phyloP scores from a whole-genome alignment of 108 stramenopile genomes.

The Schizochytrium sp. region DNA sequence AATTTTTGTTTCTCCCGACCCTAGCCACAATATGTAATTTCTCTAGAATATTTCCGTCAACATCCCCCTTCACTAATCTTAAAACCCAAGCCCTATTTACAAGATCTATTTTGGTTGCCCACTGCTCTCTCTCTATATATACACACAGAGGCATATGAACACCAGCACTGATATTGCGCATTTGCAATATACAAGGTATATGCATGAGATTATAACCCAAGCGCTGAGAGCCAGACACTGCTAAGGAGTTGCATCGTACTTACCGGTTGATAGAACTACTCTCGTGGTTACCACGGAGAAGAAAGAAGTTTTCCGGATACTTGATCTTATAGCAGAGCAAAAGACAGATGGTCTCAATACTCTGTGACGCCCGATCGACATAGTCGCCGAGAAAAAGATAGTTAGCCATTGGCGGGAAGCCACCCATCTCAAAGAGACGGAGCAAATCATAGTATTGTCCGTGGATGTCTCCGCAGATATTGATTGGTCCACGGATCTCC shows the following conservation, averaged over 20 bases:
- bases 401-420: conserved; percentile 97
- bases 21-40: too few relatives aligned
- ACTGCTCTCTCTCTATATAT: too few relatives aligned
- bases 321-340: conserved; percentile 90
- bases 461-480: conserved; percentile 98
- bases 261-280: conserved; percentile 89
- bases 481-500: conserved; percentile 97
- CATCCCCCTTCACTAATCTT: too few relatives aligned
- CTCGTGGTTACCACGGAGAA: conserved; percentile 81
- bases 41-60: too few relatives aligned
- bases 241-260: not conserved
- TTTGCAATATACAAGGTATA: too few relatives aligned
- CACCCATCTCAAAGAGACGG: conserved; percentile 96
- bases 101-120: too few relatives aligned
- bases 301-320: conserved; percentile 83
- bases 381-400: conserved; percentile 99
- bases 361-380: conserved; percentile 96
- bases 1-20: too few relatives aligned
- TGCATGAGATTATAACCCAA: too few relatives aligned
- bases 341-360: conserved; percentile 89
- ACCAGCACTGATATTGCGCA: too few relatives aligned
- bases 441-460: conserved; percentile 98
- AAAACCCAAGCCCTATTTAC: too few relatives aligned
- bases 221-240: too few relatives aligned
- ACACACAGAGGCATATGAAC: too few relatives aligned